Percentiles rank a stretch among this genome's conserved stretches.
Evolutionary conservation across 2,329 filamentous ascomycete genomes (phyloP).

Genomic region (Neopestalotiopsis clavispora): DNA sequence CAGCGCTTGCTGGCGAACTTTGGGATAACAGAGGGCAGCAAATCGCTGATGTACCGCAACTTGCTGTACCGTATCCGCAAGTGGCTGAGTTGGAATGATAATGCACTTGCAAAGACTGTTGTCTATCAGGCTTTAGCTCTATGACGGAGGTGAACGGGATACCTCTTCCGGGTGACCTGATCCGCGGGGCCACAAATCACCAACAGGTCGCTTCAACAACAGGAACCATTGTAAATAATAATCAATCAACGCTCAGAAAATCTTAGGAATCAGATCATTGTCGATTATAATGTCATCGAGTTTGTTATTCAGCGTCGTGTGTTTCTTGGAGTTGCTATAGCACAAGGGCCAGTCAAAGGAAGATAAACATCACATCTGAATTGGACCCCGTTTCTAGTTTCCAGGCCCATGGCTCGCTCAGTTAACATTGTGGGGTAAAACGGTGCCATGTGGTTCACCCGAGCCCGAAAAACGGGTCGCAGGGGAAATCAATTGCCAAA

Average conservation of each 20-base stretch:
- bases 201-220: too few species aligned
- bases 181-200: too few species aligned
- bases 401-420: background rate
- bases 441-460: background rate
- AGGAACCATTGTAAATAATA: too few species aligned
- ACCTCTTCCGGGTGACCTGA: too few species aligned
- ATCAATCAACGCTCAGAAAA: too few species aligned
- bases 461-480: slow-evolving; percentile 1
- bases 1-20: slow-evolving; percentile 6
- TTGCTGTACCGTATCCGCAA: background rate
- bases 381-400: background rate
- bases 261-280: too few species aligned
- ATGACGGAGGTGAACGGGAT: too few species aligned
- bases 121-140: too few species aligned
- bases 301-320: too few species aligned
- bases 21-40: slow-evolving; percentile 8
- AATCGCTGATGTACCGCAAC: background rate
- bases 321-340: too few species aligned
- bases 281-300: too few species aligned
- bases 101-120: too few species aligned
- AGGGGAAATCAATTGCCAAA: background rate
- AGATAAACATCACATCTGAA: background rate
- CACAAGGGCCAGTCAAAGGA: background rate
- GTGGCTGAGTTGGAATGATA: slow-evolving; percentile 1
- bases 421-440: background rate